Conservation (phyloP, 2,329 filamentous ascomycete species). For the Sporothrix globosa region DNA sequence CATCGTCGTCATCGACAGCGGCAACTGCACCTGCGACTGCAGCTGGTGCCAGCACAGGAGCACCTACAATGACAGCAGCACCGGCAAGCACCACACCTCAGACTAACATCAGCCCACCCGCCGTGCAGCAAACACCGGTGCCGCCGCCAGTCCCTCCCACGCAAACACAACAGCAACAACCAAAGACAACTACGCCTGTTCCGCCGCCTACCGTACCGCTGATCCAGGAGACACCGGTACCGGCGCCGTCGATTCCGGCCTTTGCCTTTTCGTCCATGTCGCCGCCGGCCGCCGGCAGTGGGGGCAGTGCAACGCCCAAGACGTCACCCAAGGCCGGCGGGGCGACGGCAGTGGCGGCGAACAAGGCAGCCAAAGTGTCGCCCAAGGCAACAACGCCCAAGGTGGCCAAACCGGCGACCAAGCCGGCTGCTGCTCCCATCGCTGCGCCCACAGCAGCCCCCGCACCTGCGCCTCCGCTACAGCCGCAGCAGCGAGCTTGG, state of each 20-base stretch:
- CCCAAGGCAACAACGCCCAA: not conserved
- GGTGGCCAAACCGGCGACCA: not conserved
- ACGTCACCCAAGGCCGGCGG: not conserved
- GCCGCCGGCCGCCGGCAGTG: not conserved
- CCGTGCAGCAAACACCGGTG: constrained; percentile 28
- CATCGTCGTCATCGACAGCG: not conserved
- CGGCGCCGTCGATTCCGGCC: constrained; percentile 33
- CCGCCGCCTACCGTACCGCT: constrained; percentile 24
- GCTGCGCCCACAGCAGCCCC: not conserved
- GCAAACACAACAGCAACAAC: not conserved
- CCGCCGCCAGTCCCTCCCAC: constrained; percentile 10
- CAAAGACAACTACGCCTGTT: constrained; percentile 1
- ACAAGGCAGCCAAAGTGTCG: not conserved
- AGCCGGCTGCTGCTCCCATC: not conserved
- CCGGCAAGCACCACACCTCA: not conserved
- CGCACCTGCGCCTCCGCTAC: not conserved
- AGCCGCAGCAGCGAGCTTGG: constrained; percentile 41
- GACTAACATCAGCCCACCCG: constrained; percentile 4
- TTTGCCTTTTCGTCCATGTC: constrained; percentile 23
- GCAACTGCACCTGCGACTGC: not conserved
- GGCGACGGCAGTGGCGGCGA: not conserved
- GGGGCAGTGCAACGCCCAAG: not conserved
- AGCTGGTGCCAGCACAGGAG: not conserved
- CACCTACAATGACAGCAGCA: not conserved
- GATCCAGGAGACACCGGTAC: constrained; percentile 33